Percentiles rank a stretch among this genome's conserved stretches.
Evolutionary conservation across 2,329 filamentous ascomycete species (phyloP).

Genomic region (Alternaria panax): DNA sequence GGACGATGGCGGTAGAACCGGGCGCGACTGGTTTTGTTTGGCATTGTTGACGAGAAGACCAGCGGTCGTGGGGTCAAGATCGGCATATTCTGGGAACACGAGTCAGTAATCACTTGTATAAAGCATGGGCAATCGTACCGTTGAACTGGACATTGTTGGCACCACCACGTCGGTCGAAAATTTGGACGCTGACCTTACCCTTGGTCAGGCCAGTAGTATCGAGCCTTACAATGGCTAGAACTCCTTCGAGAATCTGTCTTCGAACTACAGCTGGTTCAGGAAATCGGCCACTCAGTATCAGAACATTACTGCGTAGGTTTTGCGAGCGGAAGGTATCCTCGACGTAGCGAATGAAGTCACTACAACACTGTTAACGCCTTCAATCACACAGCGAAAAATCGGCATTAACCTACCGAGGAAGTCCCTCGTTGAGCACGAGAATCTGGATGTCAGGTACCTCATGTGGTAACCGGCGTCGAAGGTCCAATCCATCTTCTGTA

Average conservation of each 20-base stretch:
- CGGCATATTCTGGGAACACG: conserved; percentile 71
- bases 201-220: conserved; percentile 72
- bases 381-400: neutral
- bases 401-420: conserved; percentile 52
- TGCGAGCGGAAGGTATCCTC: conserved; percentile 76
- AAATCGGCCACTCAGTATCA: conserved; percentile 79
- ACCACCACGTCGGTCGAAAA: conserved; percentile 83
- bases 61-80: conserved; percentile 78
- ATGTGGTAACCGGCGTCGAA: conserved; percentile 74
- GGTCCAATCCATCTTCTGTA: conserved; percentile 66
- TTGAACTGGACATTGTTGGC: conserved; percentile 80
- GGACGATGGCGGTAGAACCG: conserved; percentile 44
- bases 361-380: conserved; percentile 15
- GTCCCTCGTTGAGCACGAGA: conserved; percentile 74
- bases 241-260: conserved; percentile 86
- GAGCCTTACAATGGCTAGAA: conserved; percentile 82
- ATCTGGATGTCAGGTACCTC: conserved; percentile 91
- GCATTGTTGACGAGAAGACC: conserved; percentile 80
- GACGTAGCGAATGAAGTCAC: conserved; percentile 83
- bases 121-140: conserved; percentile 49
- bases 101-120: conserved; percentile 27
- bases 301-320: conserved; percentile 77
- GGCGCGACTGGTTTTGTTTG: conserved; percentile 59
- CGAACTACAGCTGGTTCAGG: conserved; percentile 81
- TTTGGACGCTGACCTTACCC: conserved; percentile 79